phyloP scores from a whole-genome alignment of 208 protist species.

The Crithidia expoeki region DNA sequence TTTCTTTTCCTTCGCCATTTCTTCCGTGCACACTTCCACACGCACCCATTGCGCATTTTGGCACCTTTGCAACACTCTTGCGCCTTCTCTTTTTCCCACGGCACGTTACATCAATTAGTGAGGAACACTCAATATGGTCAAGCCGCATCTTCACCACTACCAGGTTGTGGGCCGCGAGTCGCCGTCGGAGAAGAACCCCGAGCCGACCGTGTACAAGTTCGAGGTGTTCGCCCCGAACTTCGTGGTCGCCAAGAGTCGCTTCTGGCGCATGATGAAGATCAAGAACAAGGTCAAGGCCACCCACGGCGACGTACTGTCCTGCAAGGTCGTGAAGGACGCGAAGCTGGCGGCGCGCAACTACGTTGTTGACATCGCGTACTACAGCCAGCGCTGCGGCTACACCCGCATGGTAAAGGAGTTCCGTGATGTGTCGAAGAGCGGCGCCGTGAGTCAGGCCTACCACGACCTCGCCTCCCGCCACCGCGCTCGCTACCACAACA shows the following conservation, averaged over 20 bases:
- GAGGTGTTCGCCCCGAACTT: slow-evolving; percentile 98
- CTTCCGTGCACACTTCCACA: too few relatives aligned
- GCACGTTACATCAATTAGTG: slow-evolving; percentile 9
- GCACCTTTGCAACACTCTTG: background rate
- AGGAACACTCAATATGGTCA: slow-evolving; percentile 58
- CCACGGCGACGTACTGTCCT: slow-evolving; percentile 96
- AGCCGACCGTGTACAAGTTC: slow-evolving; percentile 98
- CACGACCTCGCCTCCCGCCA: slow-evolving; percentile 98
- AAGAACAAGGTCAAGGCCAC: slow-evolving; percentile 99
- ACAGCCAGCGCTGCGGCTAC: slow-evolving; percentile 97
- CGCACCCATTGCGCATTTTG: too few relatives aligned
- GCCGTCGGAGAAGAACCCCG: slow-evolving; percentile 91
- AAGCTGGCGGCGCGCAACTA: slow-evolving; percentile 99
- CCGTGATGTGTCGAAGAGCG: slow-evolving; percentile 95
- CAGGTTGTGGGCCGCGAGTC: slow-evolving; percentile 94
- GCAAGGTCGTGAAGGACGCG: slow-evolving; percentile 96
- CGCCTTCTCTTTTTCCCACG: background rate
- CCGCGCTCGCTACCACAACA: slow-evolving; percentile 93
- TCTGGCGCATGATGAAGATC: slow-evolving; percentile 99
- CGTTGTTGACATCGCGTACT: slow-evolving; percentile 98
- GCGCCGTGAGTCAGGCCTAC: slow-evolving; percentile 97
- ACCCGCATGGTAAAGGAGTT: slow-evolving; percentile 99
- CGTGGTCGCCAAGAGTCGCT: slow-evolving; percentile 98
- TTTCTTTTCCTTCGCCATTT: too few relatives aligned
- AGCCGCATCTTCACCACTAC: slow-evolving; percentile 92